These are phyloP conservation scores for Sanghuangporus sanghuang DNA, from an alignment of 1,284 basidiomycete species.

Conservation along the genomic window DNA sequence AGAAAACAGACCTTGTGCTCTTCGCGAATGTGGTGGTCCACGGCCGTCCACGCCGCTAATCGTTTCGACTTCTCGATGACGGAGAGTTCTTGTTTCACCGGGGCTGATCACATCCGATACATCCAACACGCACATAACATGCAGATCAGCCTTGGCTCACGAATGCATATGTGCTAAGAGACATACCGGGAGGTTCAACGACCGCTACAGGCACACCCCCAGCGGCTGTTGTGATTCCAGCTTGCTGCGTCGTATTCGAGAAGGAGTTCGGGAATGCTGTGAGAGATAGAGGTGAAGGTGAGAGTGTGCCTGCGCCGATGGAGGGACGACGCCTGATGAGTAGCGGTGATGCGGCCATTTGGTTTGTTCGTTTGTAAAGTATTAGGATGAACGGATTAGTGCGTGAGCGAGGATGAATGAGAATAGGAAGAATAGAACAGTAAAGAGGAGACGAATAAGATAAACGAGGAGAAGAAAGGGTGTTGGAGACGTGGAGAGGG, in stretches of 20 bases:
- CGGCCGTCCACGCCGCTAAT: conserved; percentile 91
- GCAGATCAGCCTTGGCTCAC: too few species aligned
- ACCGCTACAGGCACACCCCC: not conserved
- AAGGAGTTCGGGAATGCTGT: not conserved
- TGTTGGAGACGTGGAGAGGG: too few species aligned
- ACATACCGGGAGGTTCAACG: conserved; percentile 21
- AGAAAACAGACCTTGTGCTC: conserved; percentile 67
- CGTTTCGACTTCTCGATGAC: conserved; percentile 78
- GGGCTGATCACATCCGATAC: not conserved
- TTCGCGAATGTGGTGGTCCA: conserved; percentile 83
- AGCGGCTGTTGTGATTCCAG: not conserved
- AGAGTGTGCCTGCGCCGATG: not conserved
- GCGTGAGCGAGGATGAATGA: not conserved
- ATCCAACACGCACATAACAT: too few species aligned
- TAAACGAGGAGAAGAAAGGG: too few species aligned
- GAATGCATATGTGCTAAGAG: not conserved
- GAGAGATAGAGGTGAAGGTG: not conserved
- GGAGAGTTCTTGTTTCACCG: conserved; percentile 24
- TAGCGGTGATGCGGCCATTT: conserved; percentile 1
- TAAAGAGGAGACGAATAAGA: not conserved
- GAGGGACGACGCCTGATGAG: conserved; percentile 5
- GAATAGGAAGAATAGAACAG: not conserved
- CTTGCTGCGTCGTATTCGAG: not conserved
- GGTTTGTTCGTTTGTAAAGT: not conserved
- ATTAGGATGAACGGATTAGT: not conserved